These are phyloP conservation scores for sorghum (Sorghum bicolor) DNA, from an alignment of 176 grass and related monocot genomes.

Conservation along the genomic window DNA sequence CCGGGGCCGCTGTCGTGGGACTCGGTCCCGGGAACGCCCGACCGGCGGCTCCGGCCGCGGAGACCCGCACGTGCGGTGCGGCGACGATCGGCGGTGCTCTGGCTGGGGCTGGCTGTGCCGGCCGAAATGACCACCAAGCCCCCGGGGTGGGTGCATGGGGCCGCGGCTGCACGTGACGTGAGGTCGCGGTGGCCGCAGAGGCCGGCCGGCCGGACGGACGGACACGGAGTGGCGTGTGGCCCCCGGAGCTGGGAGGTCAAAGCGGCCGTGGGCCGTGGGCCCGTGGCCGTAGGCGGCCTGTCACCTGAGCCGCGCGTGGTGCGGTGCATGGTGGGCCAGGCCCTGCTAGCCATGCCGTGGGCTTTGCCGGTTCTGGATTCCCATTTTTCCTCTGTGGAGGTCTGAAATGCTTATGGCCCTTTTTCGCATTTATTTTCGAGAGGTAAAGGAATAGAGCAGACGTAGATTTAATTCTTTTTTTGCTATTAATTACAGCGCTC, in stretches of 20 bases:
- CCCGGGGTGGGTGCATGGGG: neutral
- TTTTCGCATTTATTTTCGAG: neutral
- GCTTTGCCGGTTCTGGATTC: neutral
- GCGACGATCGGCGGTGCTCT: neutral
- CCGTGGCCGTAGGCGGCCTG: neutral
- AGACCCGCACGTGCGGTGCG: conserved; percentile 19
- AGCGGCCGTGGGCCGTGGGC: neutral
- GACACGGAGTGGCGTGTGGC: too few species aligned
- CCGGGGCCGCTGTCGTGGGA: conserved; percentile 18
- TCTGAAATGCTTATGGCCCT: neutral
- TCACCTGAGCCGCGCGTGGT: neutral
- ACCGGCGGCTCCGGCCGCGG: conserved; percentile 23
- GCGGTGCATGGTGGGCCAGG: conserved; percentile 30
- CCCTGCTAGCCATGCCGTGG: neutral
- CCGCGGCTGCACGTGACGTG: neutral
- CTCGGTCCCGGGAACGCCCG: conserved; percentile 20
- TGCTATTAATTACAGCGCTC: too few species aligned
- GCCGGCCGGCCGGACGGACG: neutral
- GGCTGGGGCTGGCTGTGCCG: neutral
- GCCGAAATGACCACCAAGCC: neutral
- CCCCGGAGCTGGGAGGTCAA: conserved; percentile 4
- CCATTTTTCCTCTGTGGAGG: neutral
- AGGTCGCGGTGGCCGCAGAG: neutral
- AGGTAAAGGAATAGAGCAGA: too few species aligned
- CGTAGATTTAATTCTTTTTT: too few species aligned